A percentile compares a stretch with the other conserved stretches of the same genome.
These are phyloP conservation scores for Dioscorea cayenensis DNA, from an alignment of 116 monocot genomes.

Conservation along the genomic window DNA sequence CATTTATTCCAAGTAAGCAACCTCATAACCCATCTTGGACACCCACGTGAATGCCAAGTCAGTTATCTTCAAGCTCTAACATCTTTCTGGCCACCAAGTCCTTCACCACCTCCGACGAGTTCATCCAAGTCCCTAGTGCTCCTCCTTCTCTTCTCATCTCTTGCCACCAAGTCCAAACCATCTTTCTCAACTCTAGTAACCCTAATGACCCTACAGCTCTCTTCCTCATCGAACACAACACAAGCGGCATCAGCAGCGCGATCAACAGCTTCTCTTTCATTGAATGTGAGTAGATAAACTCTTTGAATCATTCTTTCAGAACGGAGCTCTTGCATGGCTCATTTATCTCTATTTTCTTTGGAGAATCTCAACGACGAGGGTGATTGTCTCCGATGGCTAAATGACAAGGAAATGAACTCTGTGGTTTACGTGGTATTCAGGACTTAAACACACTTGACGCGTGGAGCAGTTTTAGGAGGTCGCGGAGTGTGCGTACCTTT, in stretches of 20 bases:
- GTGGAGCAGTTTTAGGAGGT: slow-evolving; percentile 21
- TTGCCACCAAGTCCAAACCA: slow-evolving; percentile 10
- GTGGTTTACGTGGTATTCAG: slow-evolving; percentile 56
- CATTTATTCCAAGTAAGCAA: no score
- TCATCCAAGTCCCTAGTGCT: slow-evolving; percentile 19
- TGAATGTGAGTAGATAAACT: slow-evolving; percentile 11
- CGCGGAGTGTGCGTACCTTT: slow-evolving; percentile 21
- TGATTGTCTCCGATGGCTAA: slow-evolving; percentile 25
- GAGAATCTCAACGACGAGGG: neutral
- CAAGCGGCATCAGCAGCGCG: slow-evolving; percentile 12
- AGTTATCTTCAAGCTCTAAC: no score
- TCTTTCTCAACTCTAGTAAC: neutral
- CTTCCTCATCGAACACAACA: neutral
- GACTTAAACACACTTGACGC: slow-evolving; percentile 15
- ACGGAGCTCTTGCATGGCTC: slow-evolving; percentile 19
- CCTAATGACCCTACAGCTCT: neutral
- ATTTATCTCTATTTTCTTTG: neutral
- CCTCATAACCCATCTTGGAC: no score
- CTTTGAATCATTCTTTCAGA: slow-evolving; percentile 6
- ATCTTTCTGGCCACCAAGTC: neutral
- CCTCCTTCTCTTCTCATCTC: slow-evolving; percentile 13
- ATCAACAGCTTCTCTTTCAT: slow-evolving; percentile 34
- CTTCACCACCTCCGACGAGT: neutral
- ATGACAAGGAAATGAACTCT: slow-evolving; percentile 9
- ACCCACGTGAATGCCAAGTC: no score